Base-by-base conservation (phyloP, 2,329 filamentous ascomycete species). In the Talaromyces islandicus region DNA sequence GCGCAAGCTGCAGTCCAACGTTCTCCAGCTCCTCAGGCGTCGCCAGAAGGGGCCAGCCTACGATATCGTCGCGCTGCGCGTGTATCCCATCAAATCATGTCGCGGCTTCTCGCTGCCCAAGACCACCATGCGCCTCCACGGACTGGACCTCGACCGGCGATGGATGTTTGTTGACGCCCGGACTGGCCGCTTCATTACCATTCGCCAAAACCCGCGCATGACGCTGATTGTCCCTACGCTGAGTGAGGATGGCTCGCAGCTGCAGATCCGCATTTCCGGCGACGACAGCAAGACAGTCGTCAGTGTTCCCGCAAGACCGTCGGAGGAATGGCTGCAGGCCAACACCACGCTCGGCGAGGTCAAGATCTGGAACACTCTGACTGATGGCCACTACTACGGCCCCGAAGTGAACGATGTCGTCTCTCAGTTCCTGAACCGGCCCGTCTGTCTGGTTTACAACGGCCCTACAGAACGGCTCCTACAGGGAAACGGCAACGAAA, bases 21-120 rank as follows among this genome's bases (percentile, higher is more conserved):
- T 10, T 19, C 10, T 21, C n/a, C 41, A 7, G 4, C 38, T 41
- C n/a, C n/a, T 19, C 38, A 7, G 6, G 9, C 17, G 19, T 46
- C 19, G 1, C 19, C n/a, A 24, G 10, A 19, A 10, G 9, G 3
- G 46, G 2, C 43, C 54, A 35, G 25, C 55, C 2, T 57, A 72
- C 64, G 60, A 74, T 50, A 69, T 75, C 30, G 59, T 68, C 61
- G 68, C 69, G 9, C 74, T 88, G 11, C 80, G 80, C 59, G 78
- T 87, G 65, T 87, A 88, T 68, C 85, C 85, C 12, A 83, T 88
- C 67, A 88, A 88, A 68, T 88, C 85, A 62, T 88, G 86, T 65
- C 83, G 86, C 52, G 85, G 85, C 10, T 77, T 88, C 64, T 76
- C 80, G 46, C 74, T 88, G 10, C 69, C 78, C 17, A 78, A 76